A percentile compares a stretch with the other conserved stretches of the same genome.
phyloP scores from a whole-genome alignment of 257 asterid species.

The Ligustrum vulgare region DNA sequence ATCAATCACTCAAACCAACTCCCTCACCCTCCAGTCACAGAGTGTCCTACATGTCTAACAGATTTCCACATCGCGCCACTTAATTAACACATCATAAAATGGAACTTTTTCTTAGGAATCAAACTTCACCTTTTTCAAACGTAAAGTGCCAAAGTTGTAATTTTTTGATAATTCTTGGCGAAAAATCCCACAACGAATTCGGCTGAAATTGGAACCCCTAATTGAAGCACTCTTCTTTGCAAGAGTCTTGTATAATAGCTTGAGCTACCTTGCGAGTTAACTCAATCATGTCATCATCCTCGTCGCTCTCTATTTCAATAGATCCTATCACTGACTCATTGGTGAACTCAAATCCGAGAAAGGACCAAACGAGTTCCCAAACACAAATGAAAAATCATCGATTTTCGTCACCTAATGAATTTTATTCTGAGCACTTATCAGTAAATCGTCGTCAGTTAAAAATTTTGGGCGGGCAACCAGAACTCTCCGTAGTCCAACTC shows the following conservation, averaged over 20 bases:
- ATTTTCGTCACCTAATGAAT: conserved; percentile 5
- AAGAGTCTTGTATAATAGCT: conserved; percentile 24
- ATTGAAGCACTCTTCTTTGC: too few species aligned
- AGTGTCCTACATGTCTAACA: too few species aligned
- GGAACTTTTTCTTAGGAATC: too few species aligned
- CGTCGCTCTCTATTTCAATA: conserved; percentile 40
- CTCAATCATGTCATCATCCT: conserved; percentile 33
- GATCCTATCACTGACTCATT: conserved; percentile 35
- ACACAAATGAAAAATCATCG: conserved; percentile 10
- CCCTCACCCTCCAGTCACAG: too few species aligned
- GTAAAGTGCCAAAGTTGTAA: too few species aligned
- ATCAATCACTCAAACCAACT: too few species aligned
- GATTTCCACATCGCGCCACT: too few species aligned
- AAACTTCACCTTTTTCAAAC: too few species aligned
- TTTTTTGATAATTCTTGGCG: too few species aligned
- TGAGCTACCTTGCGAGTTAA: conserved; percentile 29
- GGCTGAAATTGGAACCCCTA: too few species aligned
- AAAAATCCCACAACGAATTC: too few species aligned
- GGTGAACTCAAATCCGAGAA: conserved; percentile 40
- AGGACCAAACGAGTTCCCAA: conserved; percentile 13
- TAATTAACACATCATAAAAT: too few species aligned
- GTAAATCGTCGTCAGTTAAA: conserved; percentile 36
- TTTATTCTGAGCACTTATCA: conserved; percentile 24
- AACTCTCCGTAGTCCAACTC: conserved; percentile 32
- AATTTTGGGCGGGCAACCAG: conserved; percentile 45